Conservation (phyloP, 2,329 filamentous ascomycete species). For the Hawksworthiomyces lignivorus region DNA sequence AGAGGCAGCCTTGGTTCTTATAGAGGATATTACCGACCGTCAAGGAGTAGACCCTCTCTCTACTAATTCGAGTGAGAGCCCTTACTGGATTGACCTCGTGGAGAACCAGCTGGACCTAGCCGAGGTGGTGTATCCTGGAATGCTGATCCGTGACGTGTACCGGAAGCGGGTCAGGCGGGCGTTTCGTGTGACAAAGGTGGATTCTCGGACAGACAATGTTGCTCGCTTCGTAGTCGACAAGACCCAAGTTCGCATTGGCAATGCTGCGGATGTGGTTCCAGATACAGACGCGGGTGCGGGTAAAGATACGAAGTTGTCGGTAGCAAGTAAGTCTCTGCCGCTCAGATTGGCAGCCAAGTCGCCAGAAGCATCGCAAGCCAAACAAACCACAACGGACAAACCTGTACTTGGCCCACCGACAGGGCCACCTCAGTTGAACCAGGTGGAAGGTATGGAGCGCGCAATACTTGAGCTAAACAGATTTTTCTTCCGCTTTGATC, state of each 20-base stretch:
- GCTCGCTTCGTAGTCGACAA: constrained; percentile 32
- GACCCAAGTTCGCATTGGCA: constrained; percentile 29
- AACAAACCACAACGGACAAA: neutral
- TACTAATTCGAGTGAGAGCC: constrained; percentile 22
- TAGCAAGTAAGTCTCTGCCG: no score
- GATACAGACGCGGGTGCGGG: constrained; percentile 18
- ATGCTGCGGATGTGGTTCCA: no score
- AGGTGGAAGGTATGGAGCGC: constrained; percentile 59
- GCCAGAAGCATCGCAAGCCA: constrained; percentile 5
- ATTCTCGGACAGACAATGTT: constrained; percentile 35
- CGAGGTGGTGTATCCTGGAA: constrained; percentile 62
- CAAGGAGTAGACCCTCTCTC: constrained; percentile 16
- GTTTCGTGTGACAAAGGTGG: constrained; percentile 53
- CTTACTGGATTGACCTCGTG: constrained; percentile 30
- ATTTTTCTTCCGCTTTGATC: constrained; percentile 38
- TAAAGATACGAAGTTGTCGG: no score
- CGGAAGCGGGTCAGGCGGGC: constrained; percentile 49
- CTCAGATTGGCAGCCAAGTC: neutral
- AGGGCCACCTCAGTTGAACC: constrained; percentile 36
- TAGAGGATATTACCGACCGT: constrained; percentile 49
- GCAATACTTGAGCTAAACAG: constrained; percentile 61
- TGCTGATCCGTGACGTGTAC: constrained; percentile 59
- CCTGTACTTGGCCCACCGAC: constrained; percentile 8
- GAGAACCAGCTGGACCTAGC: constrained; percentile 31
- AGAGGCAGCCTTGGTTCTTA: constrained; percentile 48